Percentiles rank a stretch among this genome's conserved stretches.
These are phyloP conservation scores for Themeda triandra DNA, from an alignment of 176 grass and related monocot genomes.

Conservation along the genomic window DNA sequence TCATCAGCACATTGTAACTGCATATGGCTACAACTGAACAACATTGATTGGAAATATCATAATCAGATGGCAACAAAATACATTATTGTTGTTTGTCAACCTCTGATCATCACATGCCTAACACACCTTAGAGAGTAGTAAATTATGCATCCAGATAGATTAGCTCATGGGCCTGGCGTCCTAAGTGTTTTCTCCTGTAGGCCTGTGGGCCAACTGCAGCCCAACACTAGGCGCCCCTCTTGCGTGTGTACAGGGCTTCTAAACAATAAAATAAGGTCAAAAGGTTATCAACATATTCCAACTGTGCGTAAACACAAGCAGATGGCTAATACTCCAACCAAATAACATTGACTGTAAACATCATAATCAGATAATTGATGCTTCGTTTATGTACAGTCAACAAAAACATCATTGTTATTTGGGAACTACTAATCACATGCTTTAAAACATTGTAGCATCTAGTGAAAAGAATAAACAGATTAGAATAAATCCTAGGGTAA, in stretches of 20 bases:
- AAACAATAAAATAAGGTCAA: neutral
- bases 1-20: neutral
- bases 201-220: neutral
- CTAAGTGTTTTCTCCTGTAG: neutral
- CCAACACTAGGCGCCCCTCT: neutral
- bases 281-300: neutral
- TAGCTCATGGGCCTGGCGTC: neutral
- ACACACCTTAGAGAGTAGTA: neutral
- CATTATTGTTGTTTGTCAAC: neutral
- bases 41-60: constrained; percentile 9
- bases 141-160: neutral
- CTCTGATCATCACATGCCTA: neutral
- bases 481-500: neutral
- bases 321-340: neutral
- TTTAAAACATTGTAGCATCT: neutral
- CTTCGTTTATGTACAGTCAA: neutral
- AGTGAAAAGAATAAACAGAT: neutral
- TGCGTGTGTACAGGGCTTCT: neutral
- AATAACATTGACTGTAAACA: neutral
- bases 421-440: neutral
- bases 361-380: constrained; percentile 3
- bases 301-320: neutral
- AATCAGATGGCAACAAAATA: constrained; percentile 2
- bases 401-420: neutral
- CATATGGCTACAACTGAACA: neutral